Evolutionary conservation across 2,329 filamentous ascomycete species (phyloP).

Genomic region (Decorospora gaudefroyi): DNA sequence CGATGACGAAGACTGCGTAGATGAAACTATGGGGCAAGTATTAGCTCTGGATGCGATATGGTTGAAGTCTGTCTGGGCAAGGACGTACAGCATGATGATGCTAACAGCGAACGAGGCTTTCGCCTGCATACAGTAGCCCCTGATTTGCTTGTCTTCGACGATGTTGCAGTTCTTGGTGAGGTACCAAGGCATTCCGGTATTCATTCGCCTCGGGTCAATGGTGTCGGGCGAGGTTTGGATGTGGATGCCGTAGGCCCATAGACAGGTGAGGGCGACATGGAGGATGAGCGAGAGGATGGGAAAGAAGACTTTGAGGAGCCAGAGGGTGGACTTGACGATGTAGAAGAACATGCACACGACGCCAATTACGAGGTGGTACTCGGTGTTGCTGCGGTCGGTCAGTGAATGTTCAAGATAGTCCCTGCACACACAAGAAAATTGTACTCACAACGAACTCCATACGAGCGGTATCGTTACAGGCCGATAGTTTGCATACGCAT

Average conservation of each 20-base stretch:
- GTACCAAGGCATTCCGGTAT: constrained; percentile 72
- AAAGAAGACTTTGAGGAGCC: constrained; percentile 72
- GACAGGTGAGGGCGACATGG: constrained; percentile 61
- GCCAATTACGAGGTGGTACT: constrained; percentile 76
- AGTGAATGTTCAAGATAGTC: constrained; percentile 1
- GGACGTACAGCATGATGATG: constrained; percentile 68
- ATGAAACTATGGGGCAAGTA: constrained; percentile 55
- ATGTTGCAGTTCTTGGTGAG: constrained; percentile 70
- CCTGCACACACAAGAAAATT: neutral
- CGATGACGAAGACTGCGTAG: constrained; percentile 62
- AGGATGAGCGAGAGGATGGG: constrained; percentile 66
- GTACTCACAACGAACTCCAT: constrained; percentile 72
- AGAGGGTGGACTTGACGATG: constrained; percentile 69
- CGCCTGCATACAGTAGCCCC: constrained; percentile 67
- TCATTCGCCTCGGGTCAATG: constrained; percentile 65
- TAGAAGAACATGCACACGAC: constrained; percentile 77
- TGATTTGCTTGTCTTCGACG: constrained; percentile 59
- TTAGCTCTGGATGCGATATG: neutral
- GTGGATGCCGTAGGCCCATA: constrained; percentile 69
- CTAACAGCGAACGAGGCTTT: constrained; percentile 69
- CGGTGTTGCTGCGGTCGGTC: constrained; percentile 63
- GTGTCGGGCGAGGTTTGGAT: constrained; percentile 76
- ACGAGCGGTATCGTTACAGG: constrained; percentile 67
- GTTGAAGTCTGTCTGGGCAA: neutral
- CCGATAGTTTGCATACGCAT: constrained; percentile 72